These are phyloP conservation scores for Trichoderma simmonsii DNA, from an alignment of 2,329 filamentous ascomycete species.

Conservation along the genomic window DNA sequence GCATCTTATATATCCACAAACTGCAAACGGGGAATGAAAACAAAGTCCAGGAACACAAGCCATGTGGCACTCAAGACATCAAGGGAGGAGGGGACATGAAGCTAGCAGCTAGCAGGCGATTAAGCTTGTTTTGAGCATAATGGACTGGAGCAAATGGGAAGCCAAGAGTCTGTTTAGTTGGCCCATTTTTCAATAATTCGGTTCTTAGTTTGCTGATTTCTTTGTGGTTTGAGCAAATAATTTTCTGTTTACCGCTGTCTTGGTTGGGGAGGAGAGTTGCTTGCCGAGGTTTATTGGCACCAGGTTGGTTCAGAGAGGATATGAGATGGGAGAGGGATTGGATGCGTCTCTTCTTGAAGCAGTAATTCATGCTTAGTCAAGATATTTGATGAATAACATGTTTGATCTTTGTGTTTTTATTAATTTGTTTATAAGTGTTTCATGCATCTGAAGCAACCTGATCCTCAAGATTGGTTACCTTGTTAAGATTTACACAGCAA, in stretches of 20 bases:
- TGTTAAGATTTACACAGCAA: neutral
- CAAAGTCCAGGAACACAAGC: neutral
- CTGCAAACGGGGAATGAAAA: neutral
- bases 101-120: no score
- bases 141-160: neutral
- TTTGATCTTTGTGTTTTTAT: neutral
- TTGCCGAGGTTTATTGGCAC: neutral
- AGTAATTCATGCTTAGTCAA: neutral
- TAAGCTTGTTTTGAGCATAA: constrained; percentile 17
- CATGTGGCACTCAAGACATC: neutral
- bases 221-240: neutral
- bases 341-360: neutral
- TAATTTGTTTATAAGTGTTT: neutral
- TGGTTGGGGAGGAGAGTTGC: neutral
- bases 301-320: neutral
- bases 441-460: neutral
- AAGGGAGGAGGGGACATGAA: neutral
- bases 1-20: neutral
- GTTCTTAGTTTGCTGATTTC: neutral
- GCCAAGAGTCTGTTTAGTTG: neutral
- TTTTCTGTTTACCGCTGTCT: neutral
- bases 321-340: neutral
- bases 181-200: neutral
- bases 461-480: neutral
- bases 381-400: no score